Base-by-base conservation (phyloP, 495 filamentous ascomycete genomes). In the Hypoxylon subgilvum region DNA sequence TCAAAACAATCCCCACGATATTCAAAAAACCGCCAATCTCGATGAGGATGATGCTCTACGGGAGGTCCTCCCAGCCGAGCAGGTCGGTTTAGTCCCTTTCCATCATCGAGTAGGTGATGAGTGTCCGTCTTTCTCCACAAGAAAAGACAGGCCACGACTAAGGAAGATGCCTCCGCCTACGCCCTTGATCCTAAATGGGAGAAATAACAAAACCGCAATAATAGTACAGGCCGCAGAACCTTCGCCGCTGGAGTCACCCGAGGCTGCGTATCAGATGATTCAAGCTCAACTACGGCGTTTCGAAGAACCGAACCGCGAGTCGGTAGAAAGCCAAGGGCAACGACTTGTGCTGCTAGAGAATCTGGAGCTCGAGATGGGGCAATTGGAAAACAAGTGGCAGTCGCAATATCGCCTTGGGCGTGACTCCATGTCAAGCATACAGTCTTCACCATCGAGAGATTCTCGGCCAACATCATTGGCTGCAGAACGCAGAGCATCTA, bases 341-440 rank as follows among this genome's bases (percentile, higher is more conserved):
- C 68, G 73, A 17, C 60, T 79, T 12, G 73, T 67, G 8, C 66
- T 84, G 0, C 67, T 84, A 4, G 75, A 79, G 53, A 76, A 79
- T 47, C 61, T 84, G 0, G 81, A 84, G 49, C 72, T 71, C 45
- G 81, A 84, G 61, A 81, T 82, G 75, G 79, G 77, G 1, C 57
- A 72, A 28, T 72, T 82, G 58, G 76, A 78, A 45, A 71, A 74
- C 21, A 74, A 79, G 44, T 83, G 79, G 81, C 71, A 76, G 52
- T 71, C 80, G 51, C 76, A 78, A 49, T 69, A 71, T n/a, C 74
- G 78, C 27, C 56, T 80, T 25, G 64, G 51, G 13, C 73, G 75
- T 32, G 75, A 81, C 55, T 84, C 81, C 1, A 65, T 78, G 52
- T 79, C 77, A 2, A 77, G 69, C 49, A 60, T 78, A 12, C 66